Conservation (phyloP, 805 yeast species). For the Candida sonorensis region DNA sequence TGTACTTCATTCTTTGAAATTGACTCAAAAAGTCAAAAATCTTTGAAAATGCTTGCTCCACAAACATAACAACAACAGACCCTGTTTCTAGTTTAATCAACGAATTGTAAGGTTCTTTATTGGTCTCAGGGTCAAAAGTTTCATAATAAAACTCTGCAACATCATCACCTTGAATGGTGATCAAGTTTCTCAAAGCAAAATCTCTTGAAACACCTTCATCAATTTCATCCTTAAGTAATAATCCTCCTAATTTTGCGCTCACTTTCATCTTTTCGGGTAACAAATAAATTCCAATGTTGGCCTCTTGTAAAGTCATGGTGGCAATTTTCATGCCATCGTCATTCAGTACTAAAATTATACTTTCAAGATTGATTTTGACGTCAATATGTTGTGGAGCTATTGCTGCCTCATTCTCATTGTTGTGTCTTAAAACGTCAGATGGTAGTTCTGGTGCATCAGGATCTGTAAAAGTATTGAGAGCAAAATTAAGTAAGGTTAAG, state of each 20-base stretch:
- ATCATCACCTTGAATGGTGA: conserved; percentile 72
- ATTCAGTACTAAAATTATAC: conserved; percentile 67
- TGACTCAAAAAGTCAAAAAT: conserved; percentile 62
- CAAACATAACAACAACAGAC: conserved; percentile 66
- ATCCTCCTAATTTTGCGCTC: conserved; percentile 66
- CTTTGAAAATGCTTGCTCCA: conserved; percentile 71
- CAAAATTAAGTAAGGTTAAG: conserved; percentile 71
- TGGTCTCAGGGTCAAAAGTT: conserved; percentile 57
- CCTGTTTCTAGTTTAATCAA: conserved; percentile 62
- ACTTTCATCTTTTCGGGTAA: conserved; percentile 76
- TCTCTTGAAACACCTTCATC: conserved; percentile 54
- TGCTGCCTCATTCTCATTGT: conserved; percentile 47
- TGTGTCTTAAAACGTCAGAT: conserved; percentile 65
- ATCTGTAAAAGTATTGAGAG: conserved; percentile 81
- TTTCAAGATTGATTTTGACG: conserved; percentile 60
- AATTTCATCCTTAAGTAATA: conserved; percentile 71
- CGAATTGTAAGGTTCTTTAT: conserved; percentile 46
- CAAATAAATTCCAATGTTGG: conserved; percentile 56
- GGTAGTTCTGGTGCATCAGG: conserved; percentile 66
- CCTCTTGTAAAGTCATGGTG: conserved; percentile 68
- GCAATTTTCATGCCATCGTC: conserved; percentile 83
- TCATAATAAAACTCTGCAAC: conserved; percentile 81
- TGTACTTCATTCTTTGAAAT: conserved; percentile 76
- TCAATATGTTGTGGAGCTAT: conserved; percentile 70
- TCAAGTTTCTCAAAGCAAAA: conserved; percentile 54